Conservation (phyloP, 2,329 filamentous ascomycete genomes). For the Paramyrothecium sp. region DNA sequence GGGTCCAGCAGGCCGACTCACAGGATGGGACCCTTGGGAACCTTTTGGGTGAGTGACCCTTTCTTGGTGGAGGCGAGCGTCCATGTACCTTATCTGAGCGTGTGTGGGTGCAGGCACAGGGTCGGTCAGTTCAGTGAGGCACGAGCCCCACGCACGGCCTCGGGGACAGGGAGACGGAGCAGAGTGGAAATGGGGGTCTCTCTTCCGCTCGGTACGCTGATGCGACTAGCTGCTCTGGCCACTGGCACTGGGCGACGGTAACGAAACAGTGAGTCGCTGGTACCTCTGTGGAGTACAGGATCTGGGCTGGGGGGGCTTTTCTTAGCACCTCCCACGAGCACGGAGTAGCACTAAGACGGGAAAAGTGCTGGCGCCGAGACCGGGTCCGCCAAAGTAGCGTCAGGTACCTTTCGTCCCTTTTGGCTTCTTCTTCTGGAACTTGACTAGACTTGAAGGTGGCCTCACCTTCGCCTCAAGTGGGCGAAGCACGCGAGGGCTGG, state of each 20-base stretch:
- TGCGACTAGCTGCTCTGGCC: neutral
- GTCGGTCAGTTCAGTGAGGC: neutral
- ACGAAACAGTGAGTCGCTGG: no score
- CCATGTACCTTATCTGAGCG: neutral
- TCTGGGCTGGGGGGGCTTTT: no score
- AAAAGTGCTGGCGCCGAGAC: neutral
- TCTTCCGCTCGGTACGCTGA: neutral
- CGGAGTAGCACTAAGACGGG: neutral
- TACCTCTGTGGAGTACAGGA: no score
- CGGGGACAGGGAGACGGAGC: neutral
- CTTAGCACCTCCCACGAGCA: neutral
- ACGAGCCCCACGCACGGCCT: neutral
- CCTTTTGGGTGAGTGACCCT: no score
- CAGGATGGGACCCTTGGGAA: no score
- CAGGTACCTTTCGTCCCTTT: no score
- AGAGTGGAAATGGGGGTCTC: neutral
- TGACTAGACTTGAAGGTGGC: no score
- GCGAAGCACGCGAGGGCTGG: neutral
- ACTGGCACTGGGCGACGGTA: neutral
- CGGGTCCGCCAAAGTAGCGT: neutral
- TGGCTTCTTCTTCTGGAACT: no score
- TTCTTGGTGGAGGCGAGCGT: no score
- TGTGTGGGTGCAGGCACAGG: neutral
- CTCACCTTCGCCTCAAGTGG: no score
- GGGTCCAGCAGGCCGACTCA: no score